Percentiles rank a stretch among this genome's conserved stretches.
Conservation (phyloP, 352 stramenopile species). For the Pythium inflatum region DNA sequence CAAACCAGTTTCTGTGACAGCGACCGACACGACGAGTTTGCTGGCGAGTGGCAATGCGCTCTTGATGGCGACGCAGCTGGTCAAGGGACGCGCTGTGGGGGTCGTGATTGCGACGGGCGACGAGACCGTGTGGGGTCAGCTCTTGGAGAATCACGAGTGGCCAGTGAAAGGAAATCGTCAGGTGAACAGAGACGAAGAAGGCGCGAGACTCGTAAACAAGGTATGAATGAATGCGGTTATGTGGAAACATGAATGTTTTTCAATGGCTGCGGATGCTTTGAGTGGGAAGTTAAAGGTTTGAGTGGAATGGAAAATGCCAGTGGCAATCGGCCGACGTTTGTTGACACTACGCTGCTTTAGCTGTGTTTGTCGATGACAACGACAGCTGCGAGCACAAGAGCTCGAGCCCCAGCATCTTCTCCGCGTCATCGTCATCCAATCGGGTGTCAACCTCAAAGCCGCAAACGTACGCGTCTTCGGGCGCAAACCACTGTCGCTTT, state of each 20-base stretch:
- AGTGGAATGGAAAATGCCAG: background rate
- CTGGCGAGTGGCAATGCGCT: constrained; percentile 69
- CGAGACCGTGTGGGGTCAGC: constrained; percentile 67
- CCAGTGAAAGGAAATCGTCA: constrained; percentile 27
- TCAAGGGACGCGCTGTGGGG: constrained; percentile 56
- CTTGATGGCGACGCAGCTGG: constrained; percentile 63
- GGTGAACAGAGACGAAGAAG: background rate
- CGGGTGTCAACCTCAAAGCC: background rate
- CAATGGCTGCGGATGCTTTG: background rate
- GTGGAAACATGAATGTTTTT: background rate
- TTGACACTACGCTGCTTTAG: too few species aligned
- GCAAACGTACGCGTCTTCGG: background rate
- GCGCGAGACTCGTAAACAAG: constrained; percentile 20
- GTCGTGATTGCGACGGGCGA: constrained; percentile 81
- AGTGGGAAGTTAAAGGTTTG: background rate
- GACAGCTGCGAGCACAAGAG: too few species aligned
- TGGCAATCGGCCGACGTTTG: too few species aligned
- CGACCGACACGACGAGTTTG: constrained; percentile 29
- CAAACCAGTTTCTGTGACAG: constrained; percentile 43
- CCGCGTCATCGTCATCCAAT: too few species aligned
- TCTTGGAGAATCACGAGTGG: constrained; percentile 68
- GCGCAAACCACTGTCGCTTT: background rate
- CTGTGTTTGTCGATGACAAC: too few species aligned
- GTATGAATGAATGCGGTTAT: constrained; percentile 10
- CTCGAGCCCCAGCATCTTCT: too few species aligned